Conservation (phyloP, 208 protist genomes). For the Crithidia sp. region DNA sequence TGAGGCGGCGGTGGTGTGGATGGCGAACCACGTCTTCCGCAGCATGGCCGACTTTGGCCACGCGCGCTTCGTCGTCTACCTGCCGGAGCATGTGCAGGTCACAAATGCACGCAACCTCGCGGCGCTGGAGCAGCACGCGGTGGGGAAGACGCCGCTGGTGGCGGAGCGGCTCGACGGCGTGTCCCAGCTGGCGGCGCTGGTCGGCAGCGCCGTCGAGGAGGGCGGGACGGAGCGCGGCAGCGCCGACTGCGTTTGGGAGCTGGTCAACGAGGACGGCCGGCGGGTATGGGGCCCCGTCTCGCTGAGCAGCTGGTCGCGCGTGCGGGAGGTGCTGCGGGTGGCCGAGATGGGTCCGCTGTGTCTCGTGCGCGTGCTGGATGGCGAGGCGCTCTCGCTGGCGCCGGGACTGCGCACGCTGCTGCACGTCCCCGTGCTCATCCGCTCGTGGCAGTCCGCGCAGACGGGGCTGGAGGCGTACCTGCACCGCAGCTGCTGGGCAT, state of each 20-base stretch:
- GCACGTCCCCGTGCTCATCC: slow-evolving; percentile 19
- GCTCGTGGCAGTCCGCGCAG: slow-evolving; percentile 11
- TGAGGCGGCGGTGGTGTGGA: slow-evolving; percentile 58
- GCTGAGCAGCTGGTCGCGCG: slow-evolving; percentile 15
- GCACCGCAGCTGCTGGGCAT: slow-evolving; percentile 16
- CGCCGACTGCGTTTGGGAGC: slow-evolving; percentile 17
- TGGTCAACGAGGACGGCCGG: slow-evolving; percentile 15
- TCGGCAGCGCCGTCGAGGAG: slow-evolving; percentile 25
- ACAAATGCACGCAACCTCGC: slow-evolving; percentile 43
- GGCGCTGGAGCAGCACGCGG: slow-evolving; percentile 43
- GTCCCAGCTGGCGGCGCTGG: slow-evolving; percentile 19
- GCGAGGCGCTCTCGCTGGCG: slow-evolving; percentile 18
- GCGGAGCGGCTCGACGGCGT: slow-evolving; percentile 24
- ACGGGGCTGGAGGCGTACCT: slow-evolving; percentile 25
- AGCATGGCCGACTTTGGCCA: slow-evolving; percentile 6
- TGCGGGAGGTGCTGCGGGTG: slow-evolving; percentile 26
- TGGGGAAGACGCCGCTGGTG: slow-evolving; percentile 29
- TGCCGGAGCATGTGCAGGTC: slow-evolving; percentile 30
- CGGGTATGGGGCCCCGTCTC: slow-evolving; percentile 18
- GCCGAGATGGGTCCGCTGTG: slow-evolving; percentile 18
- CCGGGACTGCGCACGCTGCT: slow-evolving; percentile 14
- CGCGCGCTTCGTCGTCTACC: slow-evolving; percentile 40
- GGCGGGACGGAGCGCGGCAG: slow-evolving; percentile 5
- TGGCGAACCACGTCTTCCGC: slow-evolving; percentile 33
- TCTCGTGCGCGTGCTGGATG: slow-evolving; percentile 8